These are phyloP conservation scores for Blastobotrys buckinghamii DNA, from an alignment of 1,139 yeast genomes.

Conservation along the genomic window DNA sequence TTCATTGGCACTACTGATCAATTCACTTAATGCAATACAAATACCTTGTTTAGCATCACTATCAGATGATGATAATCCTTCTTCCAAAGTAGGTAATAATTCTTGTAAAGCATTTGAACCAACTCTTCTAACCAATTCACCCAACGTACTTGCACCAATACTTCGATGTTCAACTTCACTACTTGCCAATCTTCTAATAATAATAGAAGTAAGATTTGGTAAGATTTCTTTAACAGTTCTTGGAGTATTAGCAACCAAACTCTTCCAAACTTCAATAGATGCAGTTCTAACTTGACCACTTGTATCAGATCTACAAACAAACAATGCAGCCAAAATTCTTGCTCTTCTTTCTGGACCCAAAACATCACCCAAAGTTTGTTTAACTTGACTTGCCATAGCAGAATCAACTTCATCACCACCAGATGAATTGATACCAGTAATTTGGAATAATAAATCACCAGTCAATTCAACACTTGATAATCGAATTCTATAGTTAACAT, in stretches of 20 bases:
- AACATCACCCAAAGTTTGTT: slow-evolving; percentile 62
- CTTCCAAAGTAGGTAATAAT: slow-evolving; percentile 77
- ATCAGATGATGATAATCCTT: slow-evolving; percentile 55
- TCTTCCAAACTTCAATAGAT: slow-evolving; percentile 96
- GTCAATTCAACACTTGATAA: slow-evolving; percentile 91
- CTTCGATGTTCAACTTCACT: slow-evolving; percentile 71
- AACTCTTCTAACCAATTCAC: slow-evolving; percentile 92
- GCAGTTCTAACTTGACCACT: slow-evolving; percentile 84
- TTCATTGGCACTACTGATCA: slow-evolving; percentile 65
- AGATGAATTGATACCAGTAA: slow-evolving; percentile 61
- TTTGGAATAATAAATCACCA: slow-evolving; percentile 93
- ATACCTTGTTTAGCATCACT: slow-evolving; percentile 91
- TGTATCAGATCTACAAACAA: slow-evolving; percentile 89
- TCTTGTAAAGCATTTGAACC: slow-evolving; percentile 85
- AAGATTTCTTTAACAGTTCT: slow-evolving; percentile 90
- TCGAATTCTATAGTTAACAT: slow-evolving; percentile 79
- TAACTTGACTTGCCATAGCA: slow-evolving; percentile 54
- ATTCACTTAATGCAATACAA: slow-evolving; percentile 85
- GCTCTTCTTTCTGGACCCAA: slow-evolving; percentile 89
- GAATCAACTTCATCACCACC: slow-evolving; percentile 45
- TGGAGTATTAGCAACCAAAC: slow-evolving; percentile 93
- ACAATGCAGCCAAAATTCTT: slow-evolving; percentile 73
- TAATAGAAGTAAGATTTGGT: slow-evolving; percentile 73
- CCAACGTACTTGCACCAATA: slow-evolving; percentile 90
- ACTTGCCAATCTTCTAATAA: slow-evolving; percentile 79